Evolutionary conservation across 768 basidiomycete genomes (phyloP).

Genomic region (Collybia sp.): DNA sequence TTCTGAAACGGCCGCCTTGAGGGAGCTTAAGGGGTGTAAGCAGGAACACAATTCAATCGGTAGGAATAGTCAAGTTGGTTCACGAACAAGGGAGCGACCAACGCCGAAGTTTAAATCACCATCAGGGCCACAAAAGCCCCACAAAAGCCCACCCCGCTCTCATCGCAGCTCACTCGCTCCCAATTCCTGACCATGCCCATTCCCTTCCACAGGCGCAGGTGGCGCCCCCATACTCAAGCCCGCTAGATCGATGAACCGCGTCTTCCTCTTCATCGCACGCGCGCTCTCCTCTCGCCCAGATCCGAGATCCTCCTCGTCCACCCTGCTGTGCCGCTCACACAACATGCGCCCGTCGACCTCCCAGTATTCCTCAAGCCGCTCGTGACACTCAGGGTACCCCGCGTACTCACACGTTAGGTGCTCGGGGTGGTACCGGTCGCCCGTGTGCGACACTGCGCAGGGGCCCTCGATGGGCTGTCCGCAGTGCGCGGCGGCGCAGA

Average conservation of each 20-base stretch:
- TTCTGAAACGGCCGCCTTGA: no score
- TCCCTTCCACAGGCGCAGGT: no score
- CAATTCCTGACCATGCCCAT: constrained; percentile 1
- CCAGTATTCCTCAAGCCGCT: constrained; percentile 78
- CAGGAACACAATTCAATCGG: no score
- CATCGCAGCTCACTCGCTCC: constrained; percentile 5
- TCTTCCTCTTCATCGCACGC: constrained; percentile 72
- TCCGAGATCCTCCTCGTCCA: constrained; percentile 11
- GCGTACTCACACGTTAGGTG: constrained; percentile 82
- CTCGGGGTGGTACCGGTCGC: constrained; percentile 82
- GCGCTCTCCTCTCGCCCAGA: constrained; percentile 25
- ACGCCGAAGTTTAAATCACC: not conserved
- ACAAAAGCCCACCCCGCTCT: not conserved
- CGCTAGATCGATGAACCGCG: constrained; percentile 76
- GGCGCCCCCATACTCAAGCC: constrained; percentile 12
- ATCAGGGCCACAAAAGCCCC: not conserved
- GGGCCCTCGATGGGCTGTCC: constrained; percentile 91
- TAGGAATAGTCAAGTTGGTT: no score
- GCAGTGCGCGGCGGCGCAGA: constrained; percentile 76
- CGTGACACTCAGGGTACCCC: constrained; percentile 40
- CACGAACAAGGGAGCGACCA: not conserved
- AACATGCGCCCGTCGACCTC: constrained; percentile 83
- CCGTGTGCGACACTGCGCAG: constrained; percentile 81
- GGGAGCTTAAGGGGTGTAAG: no score
- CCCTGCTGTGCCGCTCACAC: constrained; percentile 75